Conservation (phyloP, 2,329 filamentous ascomycete genomes). For the Pseudophaeomoniella oleicola region DNA sequence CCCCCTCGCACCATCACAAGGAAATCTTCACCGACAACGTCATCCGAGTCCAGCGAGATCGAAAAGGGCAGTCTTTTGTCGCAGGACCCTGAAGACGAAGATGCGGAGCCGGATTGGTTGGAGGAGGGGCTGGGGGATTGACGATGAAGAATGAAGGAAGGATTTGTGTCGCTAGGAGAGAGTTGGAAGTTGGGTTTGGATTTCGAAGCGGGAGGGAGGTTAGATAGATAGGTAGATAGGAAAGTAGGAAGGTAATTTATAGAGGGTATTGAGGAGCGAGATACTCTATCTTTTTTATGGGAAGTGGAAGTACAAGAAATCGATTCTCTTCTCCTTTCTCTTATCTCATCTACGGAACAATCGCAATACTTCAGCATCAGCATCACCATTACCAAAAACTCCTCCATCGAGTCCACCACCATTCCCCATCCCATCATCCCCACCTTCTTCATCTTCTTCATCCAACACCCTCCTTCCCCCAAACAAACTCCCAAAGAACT, state of each 20-base stretch:
- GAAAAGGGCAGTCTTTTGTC: slow-evolving; percentile 40
- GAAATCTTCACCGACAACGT: background rate
- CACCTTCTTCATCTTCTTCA: slow-evolving; percentile 40
- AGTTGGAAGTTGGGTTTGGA: too few species aligned
- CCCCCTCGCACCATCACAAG: slow-evolving; percentile 4
- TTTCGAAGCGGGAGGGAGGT: too few species aligned
- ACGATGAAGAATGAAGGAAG: background rate
- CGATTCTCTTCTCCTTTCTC: too few species aligned
- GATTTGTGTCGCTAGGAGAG: too few species aligned
- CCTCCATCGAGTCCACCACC: slow-evolving; percentile 11
- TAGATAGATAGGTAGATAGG: too few species aligned
- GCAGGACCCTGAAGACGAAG: slow-evolving; percentile 50
- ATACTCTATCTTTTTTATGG: background rate
- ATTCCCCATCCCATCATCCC: slow-evolving; percentile 30
- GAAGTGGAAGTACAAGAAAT: too few species aligned
- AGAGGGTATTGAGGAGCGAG: too few species aligned
- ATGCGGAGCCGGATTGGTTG: slow-evolving; percentile 51
- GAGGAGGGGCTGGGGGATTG: too few species aligned
- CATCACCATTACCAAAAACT: too few species aligned
- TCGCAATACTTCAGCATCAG: slow-evolving; percentile 18
- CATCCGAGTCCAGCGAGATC: slow-evolving; percentile 16
- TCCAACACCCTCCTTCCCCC: slow-evolving; percentile 54
- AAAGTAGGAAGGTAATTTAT: too few species aligned
- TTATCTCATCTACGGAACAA: too few species aligned
- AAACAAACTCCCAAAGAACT: slow-evolving; percentile 60